Percentiles rank a stretch among this genome's conserved stretches.
These are phyloP conservation scores for Ophiocordyceps australis DNA, from an alignment of 2,329 filamentous ascomycete genomes.

Conservation along the genomic window DNA sequence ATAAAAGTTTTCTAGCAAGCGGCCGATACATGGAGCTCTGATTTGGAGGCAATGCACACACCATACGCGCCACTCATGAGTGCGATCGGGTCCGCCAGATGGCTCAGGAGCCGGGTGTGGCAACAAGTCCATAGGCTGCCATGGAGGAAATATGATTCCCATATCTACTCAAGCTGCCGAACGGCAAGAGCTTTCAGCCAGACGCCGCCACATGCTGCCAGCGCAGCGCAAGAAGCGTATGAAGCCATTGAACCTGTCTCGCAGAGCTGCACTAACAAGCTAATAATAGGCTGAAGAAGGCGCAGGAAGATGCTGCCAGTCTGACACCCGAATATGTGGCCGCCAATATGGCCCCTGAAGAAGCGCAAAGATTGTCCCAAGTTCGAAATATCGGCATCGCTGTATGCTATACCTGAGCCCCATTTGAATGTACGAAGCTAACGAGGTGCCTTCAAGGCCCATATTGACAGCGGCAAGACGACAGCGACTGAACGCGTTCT, in stretches of 20 bases:
- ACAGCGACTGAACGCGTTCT: slow-evolving; percentile 92
- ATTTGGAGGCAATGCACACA: no score
- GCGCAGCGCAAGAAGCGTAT: slow-evolving; percentile 23
- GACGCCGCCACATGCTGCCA: slow-evolving; percentile 9
- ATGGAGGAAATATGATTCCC: no score
- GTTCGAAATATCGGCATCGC: slow-evolving; percentile 98
- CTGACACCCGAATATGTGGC: slow-evolving; percentile 45
- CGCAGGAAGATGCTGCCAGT: slow-evolving; percentile 30
- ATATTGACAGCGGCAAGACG: slow-evolving; percentile 97
- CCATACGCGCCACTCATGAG: slow-evolving; percentile 17
- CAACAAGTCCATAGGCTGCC: no score
- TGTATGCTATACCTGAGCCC: no score
- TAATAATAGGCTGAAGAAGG: slow-evolving; percentile 24
- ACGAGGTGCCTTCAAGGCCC: slow-evolving; percentile 41
- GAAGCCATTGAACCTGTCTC: slow-evolving; percentile 14
- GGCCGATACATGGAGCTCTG: no score
- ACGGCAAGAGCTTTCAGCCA: slow-evolving; percentile 14
- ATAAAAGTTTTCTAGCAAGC: no score
- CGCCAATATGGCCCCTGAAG: slow-evolving; percentile 62
- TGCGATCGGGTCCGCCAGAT: slow-evolving; percentile 18
- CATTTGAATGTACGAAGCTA: no score
- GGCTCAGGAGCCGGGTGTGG: slow-evolving; percentile 21
- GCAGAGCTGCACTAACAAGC: slow-evolving; percentile 35
- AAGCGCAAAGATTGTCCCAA: slow-evolving; percentile 58
- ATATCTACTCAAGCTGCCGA: slow-evolving; percentile 6